Conservation (phyloP, 1,139 yeast genomes). For the Oligophagozyma castellii region DNA sequence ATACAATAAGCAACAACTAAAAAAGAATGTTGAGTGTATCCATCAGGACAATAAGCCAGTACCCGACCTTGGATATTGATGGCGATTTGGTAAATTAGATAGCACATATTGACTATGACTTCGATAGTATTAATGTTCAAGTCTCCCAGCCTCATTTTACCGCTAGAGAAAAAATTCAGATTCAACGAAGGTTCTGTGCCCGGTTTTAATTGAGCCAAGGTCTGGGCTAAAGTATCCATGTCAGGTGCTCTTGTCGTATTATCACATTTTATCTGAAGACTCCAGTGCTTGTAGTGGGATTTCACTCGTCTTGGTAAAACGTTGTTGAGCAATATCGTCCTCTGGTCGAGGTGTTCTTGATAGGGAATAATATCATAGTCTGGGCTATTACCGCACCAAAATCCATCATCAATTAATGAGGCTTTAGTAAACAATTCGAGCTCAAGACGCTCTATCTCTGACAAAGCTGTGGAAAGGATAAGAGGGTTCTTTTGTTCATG, state of each 20-base stretch:
- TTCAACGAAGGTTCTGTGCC: neutral
- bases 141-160: slow-evolving; percentile 64
- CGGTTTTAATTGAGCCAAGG: neutral
- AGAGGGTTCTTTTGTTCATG: too few relatives aligned
- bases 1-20: slow-evolving; percentile 58
- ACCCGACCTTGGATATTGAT: slow-evolving; percentile 7
- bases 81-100: slow-evolving; percentile 13
- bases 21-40: slow-evolving; percentile 82
- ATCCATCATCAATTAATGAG: slow-evolving; percentile 2
- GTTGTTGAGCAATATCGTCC: neutral
- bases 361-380: neutral
- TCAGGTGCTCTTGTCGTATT: slow-evolving; percentile 35
- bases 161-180: slow-evolving; percentile 66
- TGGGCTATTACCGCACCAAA: neutral
- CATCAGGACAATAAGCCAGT: slow-evolving; percentile 72
- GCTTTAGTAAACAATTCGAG: slow-evolving; percentile 1
- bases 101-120: slow-evolving; percentile 51
- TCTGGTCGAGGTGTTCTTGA: neutral
- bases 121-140: slow-evolving; percentile 32
- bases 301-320: neutral
- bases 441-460: too few relatives aligned
- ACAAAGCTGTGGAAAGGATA: too few relatives aligned
- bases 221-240: slow-evolving; percentile 4
- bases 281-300: slow-evolving; percentile 26
- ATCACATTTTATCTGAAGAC: slow-evolving; percentile 30